phyloP scores from a whole-genome alignment of 345 rosid genomes.

The Eucalyptus microcorys region DNA sequence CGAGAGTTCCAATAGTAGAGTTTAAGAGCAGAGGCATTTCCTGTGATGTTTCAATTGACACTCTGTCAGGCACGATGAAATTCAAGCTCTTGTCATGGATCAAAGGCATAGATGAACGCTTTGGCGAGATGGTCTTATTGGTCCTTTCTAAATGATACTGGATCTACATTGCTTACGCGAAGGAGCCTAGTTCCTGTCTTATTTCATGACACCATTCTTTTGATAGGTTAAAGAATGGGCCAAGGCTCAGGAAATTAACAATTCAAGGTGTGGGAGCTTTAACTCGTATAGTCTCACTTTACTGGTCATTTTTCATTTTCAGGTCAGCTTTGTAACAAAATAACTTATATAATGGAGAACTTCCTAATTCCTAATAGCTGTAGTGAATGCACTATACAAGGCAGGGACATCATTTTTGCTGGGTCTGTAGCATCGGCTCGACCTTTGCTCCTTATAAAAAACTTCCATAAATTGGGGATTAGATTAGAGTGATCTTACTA shows the following conservation, averaged over 20 bases:
- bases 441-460: too few species aligned
- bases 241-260: constrained; percentile 59
- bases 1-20: constrained; percentile 78
- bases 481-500: too few species aligned
- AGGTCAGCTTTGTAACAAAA: too few species aligned
- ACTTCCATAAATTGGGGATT: too few species aligned
- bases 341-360: too few species aligned
- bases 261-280: constrained; percentile 51
- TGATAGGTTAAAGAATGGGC: constrained; percentile 95
- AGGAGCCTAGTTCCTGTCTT: not conserved
- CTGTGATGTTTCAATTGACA: constrained; percentile 78
- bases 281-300: constrained; percentile 79
- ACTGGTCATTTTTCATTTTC: too few species aligned
- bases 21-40: constrained; percentile 44
- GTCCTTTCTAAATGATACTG: constrained; percentile 13
- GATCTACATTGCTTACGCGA: not conserved
- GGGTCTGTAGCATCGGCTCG: too few species aligned
- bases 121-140: constrained; percentile 63
- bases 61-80: constrained; percentile 54
- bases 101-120: constrained; percentile 60
- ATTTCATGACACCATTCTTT: not conserved
- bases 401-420: too few species aligned
- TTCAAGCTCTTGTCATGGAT: constrained; percentile 74
- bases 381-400: too few species aligned
- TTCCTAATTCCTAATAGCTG: too few species aligned